Conservation (phyloP, 805 yeast species). For the Alloascoidea africana region DNA sequence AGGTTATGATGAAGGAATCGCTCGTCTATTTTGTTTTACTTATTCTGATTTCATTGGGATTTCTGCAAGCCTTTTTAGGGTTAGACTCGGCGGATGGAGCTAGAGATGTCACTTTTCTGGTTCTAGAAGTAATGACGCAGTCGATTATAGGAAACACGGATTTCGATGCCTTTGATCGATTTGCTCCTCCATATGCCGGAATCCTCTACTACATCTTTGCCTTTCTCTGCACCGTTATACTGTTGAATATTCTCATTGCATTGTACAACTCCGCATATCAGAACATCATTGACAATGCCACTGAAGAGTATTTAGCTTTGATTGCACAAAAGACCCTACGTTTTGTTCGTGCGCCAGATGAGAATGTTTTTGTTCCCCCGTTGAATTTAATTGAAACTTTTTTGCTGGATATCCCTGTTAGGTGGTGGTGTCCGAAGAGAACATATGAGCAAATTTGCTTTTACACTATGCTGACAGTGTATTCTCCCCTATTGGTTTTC, state of each 20-base stretch:
- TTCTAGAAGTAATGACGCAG: conserved; percentile 48
- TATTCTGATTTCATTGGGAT: conserved; percentile 58
- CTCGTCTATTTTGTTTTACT: conserved; percentile 67
- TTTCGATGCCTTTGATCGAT: conserved; percentile 49
- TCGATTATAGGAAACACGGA: conserved; percentile 67
- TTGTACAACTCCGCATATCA: conserved; percentile 76
- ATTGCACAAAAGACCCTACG: conserved; percentile 75
- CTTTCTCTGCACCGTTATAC: conserved; percentile 57
- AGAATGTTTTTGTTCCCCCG: conserved; percentile 75
- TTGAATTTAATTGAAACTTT: conserved; percentile 57
- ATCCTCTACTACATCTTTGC: conserved; percentile 64
- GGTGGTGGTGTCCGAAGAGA: conserved; percentile 19
- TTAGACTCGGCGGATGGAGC: conserved; percentile 80
- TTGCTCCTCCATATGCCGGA: conserved; percentile 81
- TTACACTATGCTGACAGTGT: conserved; percentile 45
- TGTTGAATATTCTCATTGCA: conserved; percentile 75
- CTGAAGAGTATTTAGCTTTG: conserved; percentile 72
- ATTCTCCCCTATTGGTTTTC: conserved; percentile 48
- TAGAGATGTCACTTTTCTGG: conserved; percentile 53
- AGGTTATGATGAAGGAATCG: conserved; percentile 79
- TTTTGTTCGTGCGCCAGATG: conserved; percentile 81
- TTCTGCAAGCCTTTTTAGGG: conserved; percentile 77
- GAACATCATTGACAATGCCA: conserved; percentile 66
- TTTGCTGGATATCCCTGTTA: conserved; percentile 28
- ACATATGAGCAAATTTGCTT: conserved; percentile 31